phyloP scores from a whole-genome alignment of 148 eudicot species.

The Simmondsia chinensis region DNA sequence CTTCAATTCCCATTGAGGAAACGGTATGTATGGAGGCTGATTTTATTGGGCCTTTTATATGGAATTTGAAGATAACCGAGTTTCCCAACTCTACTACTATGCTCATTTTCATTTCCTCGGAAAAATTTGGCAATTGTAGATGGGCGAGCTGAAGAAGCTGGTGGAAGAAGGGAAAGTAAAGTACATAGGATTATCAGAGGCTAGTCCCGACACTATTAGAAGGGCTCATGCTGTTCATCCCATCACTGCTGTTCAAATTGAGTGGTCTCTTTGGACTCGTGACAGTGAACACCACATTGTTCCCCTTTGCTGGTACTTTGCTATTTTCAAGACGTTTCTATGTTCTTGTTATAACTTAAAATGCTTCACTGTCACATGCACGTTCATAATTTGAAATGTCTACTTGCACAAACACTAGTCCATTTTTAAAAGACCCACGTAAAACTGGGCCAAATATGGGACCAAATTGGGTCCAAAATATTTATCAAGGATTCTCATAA shows the following conservation, averaged over 20 bases:
- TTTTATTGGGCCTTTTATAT: not conserved
- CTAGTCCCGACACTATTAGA: constrained; percentile 51
- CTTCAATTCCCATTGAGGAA: constrained; percentile 48
- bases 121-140: constrained; percentile 23
- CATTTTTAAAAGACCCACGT: too few relatives aligned
- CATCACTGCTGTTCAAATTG: constrained; percentile 51
- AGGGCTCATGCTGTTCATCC: constrained; percentile 71
- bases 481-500: too few relatives aligned
- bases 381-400: not conserved
- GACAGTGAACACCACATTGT: constrained; percentile 54
- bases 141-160: constrained; percentile 63
- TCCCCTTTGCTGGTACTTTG: constrained; percentile 52
- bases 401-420: too few relatives aligned
- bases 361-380: not conserved
- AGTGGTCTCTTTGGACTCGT: constrained; percentile 59
- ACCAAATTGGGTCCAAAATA: too few relatives aligned
- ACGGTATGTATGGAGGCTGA: constrained; percentile 22
- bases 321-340: not conserved
- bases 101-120: not conserved
- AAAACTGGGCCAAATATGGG: too few relatives aligned
- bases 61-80: not conserved
- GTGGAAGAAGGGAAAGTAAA: constrained; percentile 73
- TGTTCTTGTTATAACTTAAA: not conserved
- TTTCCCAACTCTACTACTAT: not conserved
- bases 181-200: constrained; percentile 64